Percentiles rank a stretch among this genome's conserved stretches.
These are phyloP conservation scores for Ascochyta fabae DNA, from an alignment of 2,329 filamentous ascomycete genomes.

Conservation along the genomic window DNA sequence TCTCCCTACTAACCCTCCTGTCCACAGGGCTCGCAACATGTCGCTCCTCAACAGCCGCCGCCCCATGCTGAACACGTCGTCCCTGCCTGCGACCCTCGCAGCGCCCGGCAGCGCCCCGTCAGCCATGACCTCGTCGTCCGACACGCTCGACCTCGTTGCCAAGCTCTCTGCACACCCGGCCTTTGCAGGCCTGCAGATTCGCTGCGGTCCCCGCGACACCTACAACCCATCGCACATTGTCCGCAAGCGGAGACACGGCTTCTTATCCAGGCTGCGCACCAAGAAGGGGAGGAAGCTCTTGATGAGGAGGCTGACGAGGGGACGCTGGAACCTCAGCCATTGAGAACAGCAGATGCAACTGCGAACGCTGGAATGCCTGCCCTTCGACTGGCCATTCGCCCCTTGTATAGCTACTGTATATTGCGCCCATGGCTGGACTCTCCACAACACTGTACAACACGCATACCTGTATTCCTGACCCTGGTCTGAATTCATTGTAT, in stretches of 20 bases:
- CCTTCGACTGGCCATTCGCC: neutral
- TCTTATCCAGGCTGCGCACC: conserved; percentile 60
- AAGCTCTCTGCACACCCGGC: conserved; percentile 48
- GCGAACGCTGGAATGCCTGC: too few species aligned
- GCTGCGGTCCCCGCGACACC: conserved; percentile 60
- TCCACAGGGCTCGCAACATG: conserved; percentile 21
- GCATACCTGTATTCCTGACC: too few species aligned
- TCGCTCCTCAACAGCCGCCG: conserved; percentile 39
- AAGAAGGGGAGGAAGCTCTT: conserved; percentile 62
- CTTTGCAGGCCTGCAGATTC: conserved; percentile 49
- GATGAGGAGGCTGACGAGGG: conserved; percentile 61
- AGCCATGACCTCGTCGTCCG: conserved; percentile 19
- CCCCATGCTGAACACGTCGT: conserved; percentile 33
- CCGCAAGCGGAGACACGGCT: conserved; percentile 68
- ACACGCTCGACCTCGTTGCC: conserved; percentile 43
- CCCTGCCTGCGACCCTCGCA: conserved; percentile 23
- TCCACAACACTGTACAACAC: neutral
- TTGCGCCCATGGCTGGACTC: conserved; percentile 8
- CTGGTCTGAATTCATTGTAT: too few species aligned
- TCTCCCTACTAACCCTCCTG: neutral
- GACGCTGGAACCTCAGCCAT: conserved; percentile 52
- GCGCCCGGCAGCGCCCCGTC: conserved; percentile 25
- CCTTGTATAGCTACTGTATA: conserved; percentile 22
- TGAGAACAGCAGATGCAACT: conserved; percentile 9
- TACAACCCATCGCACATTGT: conserved; percentile 66